Conservation (phyloP, 2,329 filamentous ascomycete species). For the Moelleriella libera region DNA sequence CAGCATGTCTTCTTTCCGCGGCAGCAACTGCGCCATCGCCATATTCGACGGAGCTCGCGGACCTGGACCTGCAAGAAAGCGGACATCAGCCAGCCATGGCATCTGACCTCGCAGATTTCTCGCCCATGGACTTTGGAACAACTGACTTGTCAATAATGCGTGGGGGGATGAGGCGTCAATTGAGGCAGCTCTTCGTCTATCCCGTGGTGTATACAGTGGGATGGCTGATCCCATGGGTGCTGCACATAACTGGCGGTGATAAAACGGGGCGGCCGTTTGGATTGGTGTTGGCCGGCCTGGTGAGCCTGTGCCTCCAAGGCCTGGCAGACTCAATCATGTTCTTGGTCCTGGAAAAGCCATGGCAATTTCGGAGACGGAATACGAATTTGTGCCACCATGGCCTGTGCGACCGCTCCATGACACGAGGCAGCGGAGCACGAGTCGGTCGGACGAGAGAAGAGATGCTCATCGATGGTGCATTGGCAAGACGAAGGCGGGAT, state of each 20-base stretch:
- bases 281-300: conserved; percentile 38
- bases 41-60: too few relatives aligned
- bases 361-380: conserved; percentile 23
- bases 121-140: conserved; percentile 9
- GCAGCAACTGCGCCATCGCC: too few relatives aligned
- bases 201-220: conserved; percentile 57
- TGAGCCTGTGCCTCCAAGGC: conserved; percentile 51
- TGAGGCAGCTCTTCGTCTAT: conserved; percentile 63
- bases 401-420: neutral
- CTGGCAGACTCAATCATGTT: conserved; percentile 56
- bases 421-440: conserved; percentile 6
- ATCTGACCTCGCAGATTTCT: conserved; percentile 3
- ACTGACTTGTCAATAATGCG: conserved; percentile 24
- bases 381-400: neutral
- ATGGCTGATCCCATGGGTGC: conserved; percentile 59
- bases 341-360: conserved; percentile 55
- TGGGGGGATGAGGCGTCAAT: conserved; percentile 48
- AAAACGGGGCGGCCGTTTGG: conserved; percentile 32
- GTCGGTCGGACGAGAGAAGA: conserved; percentile 36
- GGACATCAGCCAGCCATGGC: neutral
- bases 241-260: conserved; percentile 34
- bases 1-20: too few relatives aligned
- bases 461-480: conserved; percentile 33
- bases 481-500: conserved; percentile 32
- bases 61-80: too few relatives aligned